Conservation (phyloP, 345 rosid species). For the Euphorbia peplus region DNA sequence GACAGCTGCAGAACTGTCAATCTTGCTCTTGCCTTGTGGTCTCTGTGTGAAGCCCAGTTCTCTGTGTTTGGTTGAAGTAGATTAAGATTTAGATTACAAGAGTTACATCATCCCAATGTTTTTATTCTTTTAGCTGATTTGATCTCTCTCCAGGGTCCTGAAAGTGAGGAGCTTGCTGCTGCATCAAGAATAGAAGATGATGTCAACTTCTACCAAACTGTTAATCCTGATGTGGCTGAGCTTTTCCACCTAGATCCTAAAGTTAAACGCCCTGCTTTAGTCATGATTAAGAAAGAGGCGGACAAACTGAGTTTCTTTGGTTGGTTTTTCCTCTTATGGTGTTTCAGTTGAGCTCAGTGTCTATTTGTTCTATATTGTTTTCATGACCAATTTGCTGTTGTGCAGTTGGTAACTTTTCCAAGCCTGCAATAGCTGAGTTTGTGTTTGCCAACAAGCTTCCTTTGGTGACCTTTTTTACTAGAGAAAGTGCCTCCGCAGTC, state of each 20-base stretch:
- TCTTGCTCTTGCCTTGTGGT: background rate
- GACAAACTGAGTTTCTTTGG: conserved; percentile 80
- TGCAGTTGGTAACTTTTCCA: conserved; percentile 83
- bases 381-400: conserved; percentile 17
- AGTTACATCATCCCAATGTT: background rate
- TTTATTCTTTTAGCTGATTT: background rate
- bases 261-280: conserved; percentile 75
- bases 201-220: conserved; percentile 87
- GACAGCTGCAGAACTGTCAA: background rate
- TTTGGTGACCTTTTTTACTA: conserved; percentile 70
- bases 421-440: conserved; percentile 62
- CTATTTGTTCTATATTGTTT: conserved; percentile 5
- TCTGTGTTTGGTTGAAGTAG: background rate
- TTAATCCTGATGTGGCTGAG: conserved; percentile 83
- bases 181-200: conserved; percentile 91
- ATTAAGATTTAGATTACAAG: background rate
- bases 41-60: background rate
- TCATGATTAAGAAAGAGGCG: conserved; percentile 76
- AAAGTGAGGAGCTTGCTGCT: conserved; percentile 77
- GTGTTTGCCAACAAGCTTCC: conserved; percentile 85
- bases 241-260: conserved; percentile 79
- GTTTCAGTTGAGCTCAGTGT: background rate
- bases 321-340: conserved; percentile 34
- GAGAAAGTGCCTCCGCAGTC: conserved; percentile 70
- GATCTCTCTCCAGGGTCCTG: conserved; percentile 52